A percentile compares a stretch with the other conserved stretches of the same genome.
These are phyloP conservation scores for Rubia tinctorum DNA, from an alignment of 305 asterid species.

Conservation along the genomic window DNA sequence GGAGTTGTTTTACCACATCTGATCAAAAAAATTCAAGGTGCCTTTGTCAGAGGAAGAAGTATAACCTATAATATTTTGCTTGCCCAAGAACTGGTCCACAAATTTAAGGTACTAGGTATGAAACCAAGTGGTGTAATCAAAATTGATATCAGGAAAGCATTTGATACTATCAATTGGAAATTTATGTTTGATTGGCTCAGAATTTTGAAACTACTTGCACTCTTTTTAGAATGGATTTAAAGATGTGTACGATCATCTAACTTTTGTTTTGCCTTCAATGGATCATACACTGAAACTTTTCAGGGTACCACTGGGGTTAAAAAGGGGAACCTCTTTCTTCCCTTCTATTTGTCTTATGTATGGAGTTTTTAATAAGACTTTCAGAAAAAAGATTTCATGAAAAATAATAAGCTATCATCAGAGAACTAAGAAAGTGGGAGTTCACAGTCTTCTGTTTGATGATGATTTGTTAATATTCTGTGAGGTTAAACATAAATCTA, in stretches of 20 bases:
- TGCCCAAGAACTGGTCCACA: too few species aligned
- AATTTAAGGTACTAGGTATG: too few species aligned
- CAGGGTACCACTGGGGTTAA: background rate
- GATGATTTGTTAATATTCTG: too few species aligned
- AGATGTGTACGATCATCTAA: background rate
- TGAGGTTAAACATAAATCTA: too few species aligned
- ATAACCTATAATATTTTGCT: too few species aligned
- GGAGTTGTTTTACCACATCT: too few species aligned
- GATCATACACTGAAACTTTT: rapidly evolving
- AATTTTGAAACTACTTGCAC: background rate
- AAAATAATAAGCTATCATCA: background rate
- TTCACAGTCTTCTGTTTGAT: too few species aligned
- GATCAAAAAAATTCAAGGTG: background rate
- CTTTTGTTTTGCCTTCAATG: background rate
- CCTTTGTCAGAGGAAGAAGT: background rate
- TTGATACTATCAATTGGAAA: background rate
- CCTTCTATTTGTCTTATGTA: background rate
- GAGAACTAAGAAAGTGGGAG: too few species aligned
- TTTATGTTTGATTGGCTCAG: background rate
- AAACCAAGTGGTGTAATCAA: too few species aligned
- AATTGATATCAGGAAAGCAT: background rate
- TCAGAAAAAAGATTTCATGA: too few species aligned
- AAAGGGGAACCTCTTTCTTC: background rate
- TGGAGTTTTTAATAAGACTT: background rate
- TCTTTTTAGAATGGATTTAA: background rate